These are phyloP conservation scores for Dacryopinax primogenitus DNA, from an alignment of 768 basidiomycete species.

Conservation along the genomic window DNA sequence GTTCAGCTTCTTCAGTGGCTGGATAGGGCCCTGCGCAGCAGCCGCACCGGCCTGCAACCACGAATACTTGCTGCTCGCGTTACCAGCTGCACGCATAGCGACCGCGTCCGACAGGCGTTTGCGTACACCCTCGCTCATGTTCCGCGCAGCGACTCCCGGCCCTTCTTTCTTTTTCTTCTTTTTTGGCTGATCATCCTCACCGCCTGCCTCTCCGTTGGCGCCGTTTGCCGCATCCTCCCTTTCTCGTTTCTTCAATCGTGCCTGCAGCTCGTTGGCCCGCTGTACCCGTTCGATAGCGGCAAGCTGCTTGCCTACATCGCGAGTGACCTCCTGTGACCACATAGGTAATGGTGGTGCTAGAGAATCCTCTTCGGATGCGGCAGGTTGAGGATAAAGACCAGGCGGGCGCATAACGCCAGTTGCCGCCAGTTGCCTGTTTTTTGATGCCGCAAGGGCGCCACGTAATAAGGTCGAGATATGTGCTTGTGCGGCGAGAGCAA, in stretches of 20 bases:
- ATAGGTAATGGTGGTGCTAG: conserved; percentile 39
- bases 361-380: background rate
- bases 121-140: conserved; percentile 81
- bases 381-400: conserved; percentile 38
- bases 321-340: conserved; percentile 69
- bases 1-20: conserved; percentile 19
- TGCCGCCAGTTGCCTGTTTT: conserved; percentile 39
- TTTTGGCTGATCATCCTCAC: conserved; percentile 40
- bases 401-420: conserved; percentile 55
- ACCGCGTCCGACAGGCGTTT: conserved; percentile 88
- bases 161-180: conserved; percentile 73
- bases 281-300: conserved; percentile 63
- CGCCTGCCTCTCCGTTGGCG: conserved; percentile 36
- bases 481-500: conserved; percentile 64
- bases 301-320: conserved; percentile 68
- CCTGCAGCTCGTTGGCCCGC: conserved; percentile 66
- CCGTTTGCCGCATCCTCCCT: conserved; percentile 40
- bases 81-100: conserved; percentile 76
- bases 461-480: conserved; percentile 35
- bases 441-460: conserved; percentile 15
- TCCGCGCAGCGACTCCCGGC: conserved; percentile 69
- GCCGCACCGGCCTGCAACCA: conserved; percentile 71
- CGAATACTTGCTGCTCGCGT: conserved; percentile 56
- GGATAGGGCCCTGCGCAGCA: conserved; percentile 29
- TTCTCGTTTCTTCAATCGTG: conserved; percentile 67